Evolutionary conservation across 306 rosid species (phyloP).

Genomic region (Cucurbita argyrosperma): DNA sequence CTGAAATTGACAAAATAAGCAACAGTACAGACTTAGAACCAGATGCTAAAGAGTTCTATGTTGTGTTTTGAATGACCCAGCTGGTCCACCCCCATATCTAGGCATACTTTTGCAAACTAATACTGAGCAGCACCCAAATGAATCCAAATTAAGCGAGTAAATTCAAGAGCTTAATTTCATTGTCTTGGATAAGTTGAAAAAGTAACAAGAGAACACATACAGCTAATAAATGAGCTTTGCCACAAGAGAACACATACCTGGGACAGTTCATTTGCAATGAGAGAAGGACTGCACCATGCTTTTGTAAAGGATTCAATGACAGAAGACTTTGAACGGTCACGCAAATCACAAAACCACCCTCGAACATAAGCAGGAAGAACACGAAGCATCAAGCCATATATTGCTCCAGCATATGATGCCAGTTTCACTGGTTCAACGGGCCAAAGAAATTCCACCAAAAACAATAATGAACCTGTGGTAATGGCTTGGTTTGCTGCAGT

Average conservation of each 20-base stretch:
- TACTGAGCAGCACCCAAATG: not conserved
- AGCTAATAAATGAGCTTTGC: not conserved
- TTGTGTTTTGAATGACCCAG: not conserved
- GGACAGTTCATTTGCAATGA: constrained; percentile 66
- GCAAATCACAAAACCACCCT: constrained; percentile 70
- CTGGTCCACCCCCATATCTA: not conserved
- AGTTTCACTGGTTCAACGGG: constrained; percentile 54
- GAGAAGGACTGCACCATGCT: constrained; percentile 82
- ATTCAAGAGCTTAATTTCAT: not conserved
- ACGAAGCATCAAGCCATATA: constrained; percentile 73
- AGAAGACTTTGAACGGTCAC: constrained; percentile 56
- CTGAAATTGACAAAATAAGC: not conserved
- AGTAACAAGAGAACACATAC: not conserved
- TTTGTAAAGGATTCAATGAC: constrained; percentile 75
- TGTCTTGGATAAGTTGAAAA: not conserved
- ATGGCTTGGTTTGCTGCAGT: constrained; percentile 60
- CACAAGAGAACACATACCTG: constrained; percentile 38
- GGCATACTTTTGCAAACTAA: not conserved
- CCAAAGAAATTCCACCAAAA: constrained; percentile 66
- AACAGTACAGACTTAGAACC: not conserved
- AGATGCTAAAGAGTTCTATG: not conserved
- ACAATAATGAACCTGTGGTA: constrained; percentile 47
- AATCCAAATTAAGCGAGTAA: not conserved
- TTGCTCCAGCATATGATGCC: constrained; percentile 65
- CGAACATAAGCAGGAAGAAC: constrained; percentile 96